These are phyloP conservation scores for Pseudonectria buxi DNA, from an alignment of 2,329 filamentous ascomycete genomes.

Conservation along the genomic window DNA sequence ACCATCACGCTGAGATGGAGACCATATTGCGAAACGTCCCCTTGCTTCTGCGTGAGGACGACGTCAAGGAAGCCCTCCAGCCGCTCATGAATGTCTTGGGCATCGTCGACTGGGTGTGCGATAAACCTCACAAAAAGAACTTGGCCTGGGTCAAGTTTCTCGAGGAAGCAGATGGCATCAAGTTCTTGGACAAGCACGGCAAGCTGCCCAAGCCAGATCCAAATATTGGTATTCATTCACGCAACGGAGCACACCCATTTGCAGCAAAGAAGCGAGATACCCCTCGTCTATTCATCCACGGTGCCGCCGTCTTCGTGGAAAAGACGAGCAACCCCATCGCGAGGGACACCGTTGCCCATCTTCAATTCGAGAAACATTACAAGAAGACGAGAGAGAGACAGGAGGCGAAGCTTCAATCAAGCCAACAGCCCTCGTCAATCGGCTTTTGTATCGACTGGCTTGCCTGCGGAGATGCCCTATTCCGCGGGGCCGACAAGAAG, in stretches of 20 bases:
- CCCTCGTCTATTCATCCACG: conserved; percentile 26
- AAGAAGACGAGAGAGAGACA: no score
- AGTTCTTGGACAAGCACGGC: conserved; percentile 35
- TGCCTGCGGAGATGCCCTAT: conserved; percentile 44
- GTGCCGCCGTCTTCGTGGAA: conserved; percentile 20
- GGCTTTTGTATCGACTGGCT: conserved; percentile 16
- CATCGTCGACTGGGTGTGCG: conserved; percentile 37
- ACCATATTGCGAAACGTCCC: conserved; percentile 40
- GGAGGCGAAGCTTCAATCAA: no score
- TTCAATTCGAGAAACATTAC: conserved; percentile 22
- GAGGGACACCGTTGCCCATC: conserved; percentile 18
- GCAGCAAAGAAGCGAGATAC: conserved; percentile 9
- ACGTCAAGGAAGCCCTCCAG: conserved; percentile 32
- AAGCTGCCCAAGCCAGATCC: conserved; percentile 13
- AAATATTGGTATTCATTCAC: conserved; percentile 3
- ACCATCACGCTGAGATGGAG: conserved; percentile 33
- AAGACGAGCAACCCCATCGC: conserved; percentile 29
- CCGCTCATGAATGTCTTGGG: conserved; percentile 33
- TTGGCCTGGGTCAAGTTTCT: conserved; percentile 40
- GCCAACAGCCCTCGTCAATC: conserved; percentile 14
- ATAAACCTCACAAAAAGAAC: conserved; percentile 31
- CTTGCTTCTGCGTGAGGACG: conserved; percentile 29
- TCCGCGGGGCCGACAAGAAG: conserved; percentile 17
- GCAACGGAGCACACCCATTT: background rate
- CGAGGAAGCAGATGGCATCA: conserved; percentile 28